A percentile compares a stretch with the other conserved stretches of the same genome.
These are phyloP conservation scores for Aspergillus incahuasiensis DNA, from an alignment of 495 filamentous ascomycete genomes.

Conservation along the genomic window DNA sequence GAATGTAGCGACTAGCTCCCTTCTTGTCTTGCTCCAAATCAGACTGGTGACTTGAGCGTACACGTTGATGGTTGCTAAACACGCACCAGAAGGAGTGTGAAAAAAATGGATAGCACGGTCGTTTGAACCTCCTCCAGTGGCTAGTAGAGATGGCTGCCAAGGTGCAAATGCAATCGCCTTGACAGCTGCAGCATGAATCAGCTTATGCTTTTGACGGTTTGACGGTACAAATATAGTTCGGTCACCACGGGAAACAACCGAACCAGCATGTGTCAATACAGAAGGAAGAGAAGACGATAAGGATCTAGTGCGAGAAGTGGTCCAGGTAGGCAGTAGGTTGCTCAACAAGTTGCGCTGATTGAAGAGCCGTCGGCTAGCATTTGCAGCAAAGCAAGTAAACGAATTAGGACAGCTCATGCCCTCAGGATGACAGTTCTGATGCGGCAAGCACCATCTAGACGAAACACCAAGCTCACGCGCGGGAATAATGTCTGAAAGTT, in stretches of 20 bases:
- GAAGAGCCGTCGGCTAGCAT: constrained; percentile 17
- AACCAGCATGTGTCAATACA: constrained; percentile 26
- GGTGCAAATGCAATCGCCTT: constrained; percentile 98
- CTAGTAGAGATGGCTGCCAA: constrained; percentile 83
- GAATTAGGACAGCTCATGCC: constrained; percentile 15
- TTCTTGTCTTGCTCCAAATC: constrained; percentile 80
- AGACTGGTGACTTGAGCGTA: constrained; percentile 90
- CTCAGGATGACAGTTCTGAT: constrained; percentile 7
- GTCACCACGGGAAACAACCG: constrained; percentile 27
- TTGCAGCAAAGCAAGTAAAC: constrained; percentile 19
- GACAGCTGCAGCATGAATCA: constrained; percentile 80
- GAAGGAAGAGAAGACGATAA: constrained; percentile 21
- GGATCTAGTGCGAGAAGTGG: constrained; percentile 16
- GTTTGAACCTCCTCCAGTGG: constrained; percentile 89
- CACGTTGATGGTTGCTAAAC: constrained; percentile 86
- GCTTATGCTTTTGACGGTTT: constrained; percentile 65
- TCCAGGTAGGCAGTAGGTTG: constrained; percentile 30
- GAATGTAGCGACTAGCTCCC: constrained; percentile 90
- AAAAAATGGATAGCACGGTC: constrained; percentile 96
- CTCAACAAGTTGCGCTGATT: constrained; percentile 22
- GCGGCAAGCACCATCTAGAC: constrained; percentile 1
- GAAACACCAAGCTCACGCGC: constrained; percentile 12
- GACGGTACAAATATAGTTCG: constrained; percentile 28
- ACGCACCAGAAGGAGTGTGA: constrained; percentile 79
- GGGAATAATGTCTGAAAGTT: constrained; percentile 55